Evolutionary conservation across 2,329 filamentous ascomycete species (phyloP).

Genomic region (Mycosphaerella sp.): DNA sequence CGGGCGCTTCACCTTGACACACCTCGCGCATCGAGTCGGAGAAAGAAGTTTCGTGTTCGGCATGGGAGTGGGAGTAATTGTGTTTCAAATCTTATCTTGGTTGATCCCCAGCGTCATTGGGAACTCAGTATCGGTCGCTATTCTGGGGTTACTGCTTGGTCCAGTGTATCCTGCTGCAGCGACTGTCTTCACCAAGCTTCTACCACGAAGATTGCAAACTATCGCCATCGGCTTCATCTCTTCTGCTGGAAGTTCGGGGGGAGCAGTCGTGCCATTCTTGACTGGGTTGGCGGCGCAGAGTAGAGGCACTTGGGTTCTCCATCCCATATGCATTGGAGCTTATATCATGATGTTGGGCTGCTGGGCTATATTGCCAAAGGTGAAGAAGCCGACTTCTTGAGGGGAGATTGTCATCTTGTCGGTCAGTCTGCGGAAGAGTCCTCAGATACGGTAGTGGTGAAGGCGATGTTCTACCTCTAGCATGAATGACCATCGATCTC

Average conservation of each 20-base stretch:
- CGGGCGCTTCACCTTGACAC: slow-evolving; percentile 60
- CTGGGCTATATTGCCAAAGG: slow-evolving; percentile 55
- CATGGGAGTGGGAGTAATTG: slow-evolving; percentile 54
- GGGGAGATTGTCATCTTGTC: background rate
- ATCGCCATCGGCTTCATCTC: slow-evolving; percentile 61
- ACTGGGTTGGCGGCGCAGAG: slow-evolving; percentile 59
- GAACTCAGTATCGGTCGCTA: slow-evolving; percentile 43
- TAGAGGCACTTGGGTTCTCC: slow-evolving; percentile 56
- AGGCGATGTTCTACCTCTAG: background rate
- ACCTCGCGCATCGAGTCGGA: slow-evolving; percentile 59
- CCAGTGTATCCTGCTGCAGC: slow-evolving; percentile 72
- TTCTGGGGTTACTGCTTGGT: slow-evolving; percentile 69
- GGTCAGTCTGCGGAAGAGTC: background rate
- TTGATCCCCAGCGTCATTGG: slow-evolving; percentile 35
- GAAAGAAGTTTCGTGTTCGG: slow-evolving; percentile 63
- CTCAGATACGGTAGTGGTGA: background rate
- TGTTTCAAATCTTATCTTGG: slow-evolving; percentile 74
- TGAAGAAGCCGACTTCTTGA: slow-evolving; percentile 42
- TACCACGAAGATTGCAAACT: slow-evolving; percentile 55
- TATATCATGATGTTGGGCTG: slow-evolving; percentile 60
- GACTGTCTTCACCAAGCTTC: slow-evolving; percentile 55
- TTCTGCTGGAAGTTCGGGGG: slow-evolving; percentile 63
- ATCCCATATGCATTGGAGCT: slow-evolving; percentile 60
- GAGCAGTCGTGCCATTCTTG: slow-evolving; percentile 59
- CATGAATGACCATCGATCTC: background rate